Evolutionary conservation across 345 rosid genomes (phyloP), one percentile per base, ranked within the genome.

Genomic region (Aurinia saxatilis): DNA sequence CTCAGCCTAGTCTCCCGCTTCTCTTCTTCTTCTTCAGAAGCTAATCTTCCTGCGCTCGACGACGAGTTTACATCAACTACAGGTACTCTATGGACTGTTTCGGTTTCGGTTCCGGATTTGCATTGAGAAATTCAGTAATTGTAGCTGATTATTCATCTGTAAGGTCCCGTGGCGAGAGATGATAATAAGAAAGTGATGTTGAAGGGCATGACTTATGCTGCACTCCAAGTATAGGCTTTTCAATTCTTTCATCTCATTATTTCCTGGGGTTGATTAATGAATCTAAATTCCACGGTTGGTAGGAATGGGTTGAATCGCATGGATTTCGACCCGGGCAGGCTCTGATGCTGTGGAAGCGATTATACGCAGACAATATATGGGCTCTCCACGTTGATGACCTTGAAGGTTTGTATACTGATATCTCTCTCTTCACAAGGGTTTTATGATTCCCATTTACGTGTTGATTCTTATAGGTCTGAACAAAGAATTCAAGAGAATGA

Each of bases 271-370:
- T n/a, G n/a, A n/a, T n/a, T n/a, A n/a, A n/a, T n/a, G n/a, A n/a
- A n/a, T n/a, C n/a, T n/a, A n/a, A n/a, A n/a, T n/a, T n/a, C n/a
- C n/a, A n/a, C n/a, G n/a, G n/a, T n/a, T n/a, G n/a, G n/a, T 78
- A 89, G 99, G 78, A 77, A 73, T 93, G 99, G 99, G 95, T 89
- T 72, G 77, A 50, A 47, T 86, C 86, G 5, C 85, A 78, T 76
- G 95, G 98, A 30, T 92, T 78, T 80, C 71, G 97, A 38, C 81
- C 97, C 1, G 95, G 96, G 36, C 98, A 89, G 71, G 98, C 98
- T 62, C 41, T 92, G 78, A 92, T 89, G 96, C 75, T 92, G 42
- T 87, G 98, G 95, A 92, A 89, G 76, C 84, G 95, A 25, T 61
- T 92, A n/a, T 92, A 92, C 66, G 86, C 85, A 46, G 81, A 87